Evolutionary conservation across 2,329 filamentous ascomycete species (phyloP).

Genomic region (Penicillium sumatraense): DNA sequence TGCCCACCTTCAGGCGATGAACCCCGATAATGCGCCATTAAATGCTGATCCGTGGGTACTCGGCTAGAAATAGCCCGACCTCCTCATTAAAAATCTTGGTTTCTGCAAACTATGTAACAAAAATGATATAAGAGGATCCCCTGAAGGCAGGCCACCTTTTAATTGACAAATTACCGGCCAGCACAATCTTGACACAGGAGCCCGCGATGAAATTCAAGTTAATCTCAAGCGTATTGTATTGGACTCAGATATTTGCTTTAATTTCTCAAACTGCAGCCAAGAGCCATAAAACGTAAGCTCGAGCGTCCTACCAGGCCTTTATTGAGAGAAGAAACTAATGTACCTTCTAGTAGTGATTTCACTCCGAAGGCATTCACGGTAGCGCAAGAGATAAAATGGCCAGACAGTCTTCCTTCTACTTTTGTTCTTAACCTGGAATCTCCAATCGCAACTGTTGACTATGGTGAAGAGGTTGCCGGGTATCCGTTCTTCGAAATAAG

Average conservation of each 20-base stretch:
- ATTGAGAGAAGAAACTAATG: neutral
- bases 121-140: too few relatives aligned
- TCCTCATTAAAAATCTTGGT: too few relatives aligned
- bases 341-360: neutral
- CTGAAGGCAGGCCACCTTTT: too few relatives aligned
- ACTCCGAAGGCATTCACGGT: slow-evolving; percentile 1
- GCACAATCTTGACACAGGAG: neutral
- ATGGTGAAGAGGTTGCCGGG: slow-evolving; percentile 20
- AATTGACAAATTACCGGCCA: too few relatives aligned
- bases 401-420: neutral
- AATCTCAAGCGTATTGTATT: neutral
- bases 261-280: neutral
- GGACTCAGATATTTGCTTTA: neutral
- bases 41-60: too few relatives aligned
- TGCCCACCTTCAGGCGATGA: too few relatives aligned
- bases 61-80: neutral
- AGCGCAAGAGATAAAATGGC: slow-evolving; percentile 1
- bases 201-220: neutral
- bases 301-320: neutral
- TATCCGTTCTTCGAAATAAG: slow-evolving; percentile 20
- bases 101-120: too few relatives aligned
- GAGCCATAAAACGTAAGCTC: neutral
- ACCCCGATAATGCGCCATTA: too few relatives aligned
- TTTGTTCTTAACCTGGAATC: slow-evolving; percentile 3
- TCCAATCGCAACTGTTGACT: slow-evolving; percentile 17